Conservation (phyloP, 176 grass and related monocot species). For the Musa troglodytarum region DNA sequence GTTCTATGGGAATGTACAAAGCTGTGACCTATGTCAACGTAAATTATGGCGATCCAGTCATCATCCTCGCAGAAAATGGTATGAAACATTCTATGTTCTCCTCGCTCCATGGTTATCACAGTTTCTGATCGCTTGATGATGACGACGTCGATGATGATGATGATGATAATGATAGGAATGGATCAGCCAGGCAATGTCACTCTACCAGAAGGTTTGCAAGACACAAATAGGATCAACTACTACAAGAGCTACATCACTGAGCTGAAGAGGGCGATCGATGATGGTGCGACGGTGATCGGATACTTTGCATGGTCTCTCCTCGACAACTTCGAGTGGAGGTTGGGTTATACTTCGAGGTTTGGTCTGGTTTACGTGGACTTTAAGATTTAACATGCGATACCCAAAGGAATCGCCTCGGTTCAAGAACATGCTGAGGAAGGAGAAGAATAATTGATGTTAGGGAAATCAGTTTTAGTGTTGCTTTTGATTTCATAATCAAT, state of each 20-base stretch:
- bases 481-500: too few relatives aligned
- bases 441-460: not conserved
- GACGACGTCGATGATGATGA: not conserved
- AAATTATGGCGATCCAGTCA: slow-evolving; percentile 45
- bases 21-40: slow-evolving; percentile 71
- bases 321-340: slow-evolving; percentile 53
- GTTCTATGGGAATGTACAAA: slow-evolving; percentile 87
- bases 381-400: slow-evolving; percentile 28
- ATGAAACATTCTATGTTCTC: not conserved
- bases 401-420: slow-evolving; percentile 58
- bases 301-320: slow-evolving; percentile 60
- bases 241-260: slow-evolving; percentile 39
- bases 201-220: slow-evolving; percentile 28
- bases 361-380: slow-evolving; percentile 37
- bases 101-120: not conserved
- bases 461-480: too few relatives aligned
- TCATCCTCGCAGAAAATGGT: slow-evolving; percentile 84
- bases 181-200: slow-evolving; percentile 38
- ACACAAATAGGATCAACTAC: slow-evolving; percentile 38
- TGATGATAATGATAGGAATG: slow-evolving; percentile 24
- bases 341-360: slow-evolving; percentile 45
- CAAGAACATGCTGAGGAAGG: slow-evolving; percentile 29
- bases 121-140: not conserved
- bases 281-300: slow-evolving; percentile 30
- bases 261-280: slow-evolving; percentile 24